Conservation (phyloP, 805 yeast genomes). For the Brettanomyces bruxellensis region DNA sequence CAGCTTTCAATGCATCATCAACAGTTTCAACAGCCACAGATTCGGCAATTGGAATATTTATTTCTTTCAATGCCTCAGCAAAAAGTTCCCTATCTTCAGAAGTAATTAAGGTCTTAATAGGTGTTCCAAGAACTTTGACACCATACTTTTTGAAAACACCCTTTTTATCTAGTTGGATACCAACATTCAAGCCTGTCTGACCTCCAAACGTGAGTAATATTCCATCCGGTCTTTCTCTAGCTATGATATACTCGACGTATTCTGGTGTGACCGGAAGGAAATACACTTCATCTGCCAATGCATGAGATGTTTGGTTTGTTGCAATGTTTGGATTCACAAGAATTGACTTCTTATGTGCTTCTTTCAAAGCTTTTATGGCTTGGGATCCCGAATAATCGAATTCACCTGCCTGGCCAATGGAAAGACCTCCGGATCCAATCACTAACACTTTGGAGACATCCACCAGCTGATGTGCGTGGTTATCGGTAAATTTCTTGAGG, state of each 20-base stretch:
- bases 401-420: conserved; percentile 98
- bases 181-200: conserved; percentile 94
- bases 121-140: conserved; percentile 95
- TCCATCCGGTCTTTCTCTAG: conserved; percentile 95
- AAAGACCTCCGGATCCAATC: conserved; percentile 94
- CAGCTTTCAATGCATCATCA: conserved; percentile 90
- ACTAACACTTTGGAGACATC: conserved; percentile 83
- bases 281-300: conserved; percentile 91
- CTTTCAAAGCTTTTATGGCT: conserved; percentile 91
- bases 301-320: conserved; percentile 92
- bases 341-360: conserved; percentile 77
- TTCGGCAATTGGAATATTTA: conserved; percentile 92
- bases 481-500: conserved; percentile 46
- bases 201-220: conserved; percentile 96
- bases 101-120: conserved; percentile 89
- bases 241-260: conserved; percentile 89
- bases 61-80: conserved; percentile 91
- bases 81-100: conserved; percentile 97
- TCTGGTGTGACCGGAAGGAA: conserved; percentile 96
- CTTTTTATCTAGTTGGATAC: conserved; percentile 89
- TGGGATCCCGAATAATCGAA: conserved; percentile 96
- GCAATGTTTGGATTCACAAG: conserved; percentile 94
- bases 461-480: conserved; percentile 57
- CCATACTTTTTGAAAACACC: conserved; percentile 87
- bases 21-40: conserved; percentile 91